Evolutionary conservation across 73 alveolate species (phyloP).

Genomic region (Loxodes magnus): DNA sequence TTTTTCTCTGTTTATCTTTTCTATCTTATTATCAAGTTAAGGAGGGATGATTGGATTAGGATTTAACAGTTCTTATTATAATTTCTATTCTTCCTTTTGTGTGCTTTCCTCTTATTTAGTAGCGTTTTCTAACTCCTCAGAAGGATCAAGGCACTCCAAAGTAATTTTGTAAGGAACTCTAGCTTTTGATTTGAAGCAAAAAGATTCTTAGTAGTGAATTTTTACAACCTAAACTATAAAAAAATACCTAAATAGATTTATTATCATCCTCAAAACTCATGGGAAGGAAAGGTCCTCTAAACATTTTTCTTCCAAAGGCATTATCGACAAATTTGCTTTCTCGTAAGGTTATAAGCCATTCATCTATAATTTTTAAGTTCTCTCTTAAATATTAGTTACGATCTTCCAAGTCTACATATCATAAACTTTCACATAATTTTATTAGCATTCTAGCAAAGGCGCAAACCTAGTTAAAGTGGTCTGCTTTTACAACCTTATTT

Average conservation of each 20-base stretch:
- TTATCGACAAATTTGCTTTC: neutral
- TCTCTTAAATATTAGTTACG: neutral
- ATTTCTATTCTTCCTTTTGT: neutral
- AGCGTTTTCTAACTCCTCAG: slow-evolving; percentile 9
- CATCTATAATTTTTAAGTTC: neutral
- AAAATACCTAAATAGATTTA: neutral
- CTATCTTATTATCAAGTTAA: too few species aligned
- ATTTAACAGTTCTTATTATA: neutral
- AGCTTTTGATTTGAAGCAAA: slow-evolving; percentile 71
- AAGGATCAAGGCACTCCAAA: slow-evolving; percentile 26
- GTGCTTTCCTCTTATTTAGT: neutral
- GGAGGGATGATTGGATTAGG: too few species aligned
- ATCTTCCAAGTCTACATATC: neutral
- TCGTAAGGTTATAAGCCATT: neutral
- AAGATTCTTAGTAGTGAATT: slow-evolving; percentile 36
- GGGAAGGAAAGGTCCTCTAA: slow-evolving; percentile 4
- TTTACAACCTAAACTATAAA: slow-evolving; percentile 61
- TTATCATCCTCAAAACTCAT: neutral
- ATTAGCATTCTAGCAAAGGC: neutral
- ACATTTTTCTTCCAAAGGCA: neutral
- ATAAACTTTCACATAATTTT: neutral
- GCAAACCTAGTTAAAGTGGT: neutral
- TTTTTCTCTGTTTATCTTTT: too few species aligned
- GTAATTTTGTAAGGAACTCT: slow-evolving; percentile 72
- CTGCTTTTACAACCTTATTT: slow-evolving; percentile 4